Evolutionary conservation across 306 rosid genomes (phyloP), one percentile per base, ranked within the genome.

Genomic region (Myrica gale): DNA sequence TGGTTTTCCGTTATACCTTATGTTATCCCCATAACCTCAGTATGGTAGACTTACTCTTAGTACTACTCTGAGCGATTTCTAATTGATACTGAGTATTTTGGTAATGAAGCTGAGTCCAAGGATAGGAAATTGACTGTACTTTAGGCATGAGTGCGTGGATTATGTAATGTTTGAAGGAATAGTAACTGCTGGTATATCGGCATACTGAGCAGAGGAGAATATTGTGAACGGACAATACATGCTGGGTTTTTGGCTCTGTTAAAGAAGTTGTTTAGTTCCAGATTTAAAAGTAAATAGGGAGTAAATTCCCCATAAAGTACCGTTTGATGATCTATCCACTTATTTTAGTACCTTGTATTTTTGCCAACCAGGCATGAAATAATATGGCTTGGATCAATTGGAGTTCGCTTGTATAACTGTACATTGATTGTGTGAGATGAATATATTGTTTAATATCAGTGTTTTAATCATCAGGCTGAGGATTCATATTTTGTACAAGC

Each of bases 381-480:
- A 0, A 57, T 21, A 21, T 57, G 19, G 63, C 39, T 9, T 57
- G 4, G 26, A 57, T 21, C 63, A 7, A 57, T 21, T 57, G 39
- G 32, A 57, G 16, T 57, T 57, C 4, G 10, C 32, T 57, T 23
- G 41, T 23, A 23, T 58, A 0, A 66, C 15, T 42, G 4, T 17
- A 17, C 8, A 17, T 42, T 42, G n/a, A 7, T 65, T 65, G 70
- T 16, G 37, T 41, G 8, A 62, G 10, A 61, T 23, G 44, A 6
- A 3, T 16, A 15, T 61, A 7, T 20, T 57, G 11, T 63, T 63
- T 37, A 63, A 19, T 7, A 17, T 39, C 46, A 43, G 51, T 50
- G 19, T 60, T 19, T 19, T 74, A 32, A 32, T 60, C 20, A 42
- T 76, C 42, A 44, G 60, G 73, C 50, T 39, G 43, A 61, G 66